Evolutionary conservation across 805 yeast genomes (phyloP).

Genomic region (Wickerhamiella musiphila): DNA sequence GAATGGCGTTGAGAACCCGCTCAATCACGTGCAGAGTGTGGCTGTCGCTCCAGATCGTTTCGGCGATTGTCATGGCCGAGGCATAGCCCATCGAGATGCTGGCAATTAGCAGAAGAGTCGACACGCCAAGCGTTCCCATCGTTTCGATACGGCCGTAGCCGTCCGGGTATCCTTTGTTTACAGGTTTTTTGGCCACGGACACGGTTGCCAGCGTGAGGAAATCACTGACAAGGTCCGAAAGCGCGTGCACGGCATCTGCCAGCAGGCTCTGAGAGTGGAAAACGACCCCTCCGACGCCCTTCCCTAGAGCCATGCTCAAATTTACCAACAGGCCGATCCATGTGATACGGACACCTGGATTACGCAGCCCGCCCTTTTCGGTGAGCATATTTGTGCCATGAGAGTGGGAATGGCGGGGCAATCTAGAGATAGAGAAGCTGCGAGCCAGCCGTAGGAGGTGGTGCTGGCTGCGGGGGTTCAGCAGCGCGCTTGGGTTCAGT

Average conservation of each 20-base stretch:
- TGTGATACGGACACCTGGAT: slow-evolving; percentile 85
- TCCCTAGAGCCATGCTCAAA: slow-evolving; percentile 69
- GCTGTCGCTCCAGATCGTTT: slow-evolving; percentile 11
- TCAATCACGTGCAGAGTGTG: slow-evolving; percentile 29
- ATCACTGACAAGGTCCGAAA: slow-evolving; percentile 80
- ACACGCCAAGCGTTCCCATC: slow-evolving; percentile 76
- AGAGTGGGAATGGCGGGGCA: slow-evolving; percentile 7
- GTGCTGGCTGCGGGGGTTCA: no score
- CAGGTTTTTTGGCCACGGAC: slow-evolving; percentile 45
- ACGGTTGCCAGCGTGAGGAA: slow-evolving; percentile 80
- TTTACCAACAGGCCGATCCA: slow-evolving; percentile 80
- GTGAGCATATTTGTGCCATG: slow-evolving; percentile 16
- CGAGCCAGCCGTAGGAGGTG: no score
- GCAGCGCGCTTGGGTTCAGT: no score
- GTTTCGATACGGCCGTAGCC: slow-evolving; percentile 93
- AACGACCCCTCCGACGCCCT: slow-evolving; percentile 74
- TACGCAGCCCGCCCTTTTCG: slow-evolving; percentile 26
- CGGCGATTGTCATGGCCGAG: slow-evolving; percentile 32
- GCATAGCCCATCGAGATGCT: slow-evolving; percentile 87
- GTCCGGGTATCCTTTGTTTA: slow-evolving; percentile 48
- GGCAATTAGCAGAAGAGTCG: slow-evolving; percentile 66
- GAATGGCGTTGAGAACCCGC: slow-evolving; percentile 15
- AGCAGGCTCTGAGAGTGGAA: slow-evolving; percentile 89
- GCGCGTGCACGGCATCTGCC: slow-evolving; percentile 91
- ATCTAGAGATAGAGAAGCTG: no score